A percentile compares a stretch with the other conserved stretches of the same genome.
Evolutionary conservation across 2,329 filamentous ascomycete species (phyloP).

Genomic region (Verticillium nubilum): DNA sequence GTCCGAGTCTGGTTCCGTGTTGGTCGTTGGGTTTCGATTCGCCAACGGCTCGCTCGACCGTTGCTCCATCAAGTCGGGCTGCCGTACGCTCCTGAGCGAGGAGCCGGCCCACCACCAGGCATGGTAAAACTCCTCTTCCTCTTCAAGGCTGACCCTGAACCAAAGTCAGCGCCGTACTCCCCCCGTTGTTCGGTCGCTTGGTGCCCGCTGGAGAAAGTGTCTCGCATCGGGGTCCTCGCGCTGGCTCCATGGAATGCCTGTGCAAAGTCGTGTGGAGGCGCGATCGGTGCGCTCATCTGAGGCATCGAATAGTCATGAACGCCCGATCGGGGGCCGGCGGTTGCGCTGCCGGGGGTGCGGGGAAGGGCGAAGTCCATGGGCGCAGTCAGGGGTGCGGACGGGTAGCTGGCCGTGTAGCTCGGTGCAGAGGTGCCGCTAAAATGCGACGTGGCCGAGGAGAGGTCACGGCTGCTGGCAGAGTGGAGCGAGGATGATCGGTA

Average conservation of each 20-base stretch:
- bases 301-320: slow-evolving; percentile 45
- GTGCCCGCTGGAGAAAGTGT: slow-evolving; percentile 32
- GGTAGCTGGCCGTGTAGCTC: slow-evolving; percentile 44
- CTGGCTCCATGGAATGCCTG: slow-evolving; percentile 38
- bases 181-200: slow-evolving; percentile 12
- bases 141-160: slow-evolving; percentile 20
- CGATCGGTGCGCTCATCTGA: slow-evolving; percentile 50
- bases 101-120: slow-evolving; percentile 5
- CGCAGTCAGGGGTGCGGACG: slow-evolving; percentile 48
- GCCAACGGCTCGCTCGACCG: background rate
- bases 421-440: slow-evolving; percentile 26
- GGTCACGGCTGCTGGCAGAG: slow-evolving; percentile 18
- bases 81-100: slow-evolving; percentile 14
- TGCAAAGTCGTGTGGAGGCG: slow-evolving; percentile 46
- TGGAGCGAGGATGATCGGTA: slow-evolving; percentile 37
- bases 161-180: slow-evolving; percentile 20
- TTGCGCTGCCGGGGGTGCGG: slow-evolving; percentile 29
- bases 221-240: slow-evolving; percentile 38
- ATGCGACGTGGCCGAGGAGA: slow-evolving; percentile 13
- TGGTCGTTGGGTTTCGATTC: background rate
- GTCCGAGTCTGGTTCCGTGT: background rate
- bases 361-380: slow-evolving; percentile 47
- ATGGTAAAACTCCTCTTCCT: slow-evolving; percentile 32
- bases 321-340: slow-evolving; percentile 18
- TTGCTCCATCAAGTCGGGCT: slow-evolving; percentile 9